phyloP scores from a whole-genome alignment of 805 yeast genomes.

The Starmerella floricola region DNA sequence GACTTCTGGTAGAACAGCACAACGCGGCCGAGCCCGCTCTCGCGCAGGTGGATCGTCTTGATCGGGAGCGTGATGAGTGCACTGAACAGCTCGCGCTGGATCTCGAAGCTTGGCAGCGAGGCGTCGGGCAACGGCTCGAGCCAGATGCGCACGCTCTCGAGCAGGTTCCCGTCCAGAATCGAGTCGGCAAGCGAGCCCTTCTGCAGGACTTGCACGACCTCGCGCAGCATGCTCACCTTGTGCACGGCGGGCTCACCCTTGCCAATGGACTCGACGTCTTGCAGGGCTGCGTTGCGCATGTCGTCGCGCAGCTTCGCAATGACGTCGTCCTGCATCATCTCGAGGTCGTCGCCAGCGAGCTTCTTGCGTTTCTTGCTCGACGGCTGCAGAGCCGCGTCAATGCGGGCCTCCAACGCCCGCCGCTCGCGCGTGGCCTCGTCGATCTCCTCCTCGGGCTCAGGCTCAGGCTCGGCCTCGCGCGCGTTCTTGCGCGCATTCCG shows the following conservation, averaged over 20 bases:
- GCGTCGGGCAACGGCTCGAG: conserved; percentile 97
- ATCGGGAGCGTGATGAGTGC: conserved; percentile 73
- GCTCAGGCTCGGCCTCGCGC: conserved; percentile 11
- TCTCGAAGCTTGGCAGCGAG: conserved; percentile 92
- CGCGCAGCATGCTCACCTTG: conserved; percentile 68
- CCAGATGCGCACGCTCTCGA: conserved; percentile 94
- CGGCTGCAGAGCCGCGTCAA: conserved; percentile 67
- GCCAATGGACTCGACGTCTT: conserved; percentile 40
- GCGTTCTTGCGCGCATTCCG: not conserved
- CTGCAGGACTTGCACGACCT: conserved; percentile 61
- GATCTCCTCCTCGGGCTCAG: conserved; percentile 20
- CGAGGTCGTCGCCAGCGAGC: conserved; percentile 85
- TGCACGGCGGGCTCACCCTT: conserved; percentile 59
- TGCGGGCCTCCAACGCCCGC: conserved; percentile 64
- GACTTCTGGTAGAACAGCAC: conserved; percentile 86
- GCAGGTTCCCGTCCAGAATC: conserved; percentile 80
- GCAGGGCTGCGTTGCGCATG: conserved; percentile 66
- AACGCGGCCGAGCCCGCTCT: conserved; percentile 87
- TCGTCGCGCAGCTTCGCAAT: conserved; percentile 69
- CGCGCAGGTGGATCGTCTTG: conserved; percentile 89
- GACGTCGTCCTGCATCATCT: conserved; percentile 86
- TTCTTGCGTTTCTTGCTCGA: conserved; percentile 41
- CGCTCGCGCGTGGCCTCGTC: conserved; percentile 41
- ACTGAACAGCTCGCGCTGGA: conserved; percentile 72
- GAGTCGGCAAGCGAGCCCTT: conserved; percentile 83